Percentiles rank a stretch among this genome's conserved stretches.
Conservation (phyloP, 2,329 filamentous ascomycete species). For the Colletotrichum incanum region DNA sequence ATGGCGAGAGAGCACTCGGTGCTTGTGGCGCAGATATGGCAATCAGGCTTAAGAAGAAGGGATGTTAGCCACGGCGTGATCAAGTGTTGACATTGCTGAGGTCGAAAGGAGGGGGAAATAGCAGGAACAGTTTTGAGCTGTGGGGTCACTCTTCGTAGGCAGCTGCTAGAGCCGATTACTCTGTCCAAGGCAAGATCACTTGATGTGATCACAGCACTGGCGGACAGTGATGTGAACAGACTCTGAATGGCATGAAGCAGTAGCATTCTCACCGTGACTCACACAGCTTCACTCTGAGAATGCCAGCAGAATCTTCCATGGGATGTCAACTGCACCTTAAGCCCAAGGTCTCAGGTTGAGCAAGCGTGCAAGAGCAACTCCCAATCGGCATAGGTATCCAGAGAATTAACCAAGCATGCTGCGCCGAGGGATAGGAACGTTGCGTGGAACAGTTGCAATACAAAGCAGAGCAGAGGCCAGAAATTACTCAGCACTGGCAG, state of each 20-base stretch:
- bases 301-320: background rate
- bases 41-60: background rate
- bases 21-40: background rate
- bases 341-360: background rate
- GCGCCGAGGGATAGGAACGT: background rate
- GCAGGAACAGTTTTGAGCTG: background rate
- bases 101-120: background rate
- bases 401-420: background rate
- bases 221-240: background rate
- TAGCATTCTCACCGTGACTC: background rate
- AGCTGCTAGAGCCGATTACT: background rate
- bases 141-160: background rate
- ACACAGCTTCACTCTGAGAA: background rate
- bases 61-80: background rate
- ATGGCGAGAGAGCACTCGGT: background rate
- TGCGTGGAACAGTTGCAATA: background rate
- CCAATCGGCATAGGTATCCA: background rate
- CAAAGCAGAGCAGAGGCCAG: background rate
- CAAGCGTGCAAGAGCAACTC: no score
- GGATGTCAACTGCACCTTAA: background rate
- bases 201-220: background rate
- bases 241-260: background rate
- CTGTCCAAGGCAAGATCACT: background rate
- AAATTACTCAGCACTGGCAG: background rate
- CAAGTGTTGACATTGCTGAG: background rate